Conservation (phyloP, 2,329 filamentous ascomycete genomes). For the Paracorniculantispora psalliotae region DNA sequence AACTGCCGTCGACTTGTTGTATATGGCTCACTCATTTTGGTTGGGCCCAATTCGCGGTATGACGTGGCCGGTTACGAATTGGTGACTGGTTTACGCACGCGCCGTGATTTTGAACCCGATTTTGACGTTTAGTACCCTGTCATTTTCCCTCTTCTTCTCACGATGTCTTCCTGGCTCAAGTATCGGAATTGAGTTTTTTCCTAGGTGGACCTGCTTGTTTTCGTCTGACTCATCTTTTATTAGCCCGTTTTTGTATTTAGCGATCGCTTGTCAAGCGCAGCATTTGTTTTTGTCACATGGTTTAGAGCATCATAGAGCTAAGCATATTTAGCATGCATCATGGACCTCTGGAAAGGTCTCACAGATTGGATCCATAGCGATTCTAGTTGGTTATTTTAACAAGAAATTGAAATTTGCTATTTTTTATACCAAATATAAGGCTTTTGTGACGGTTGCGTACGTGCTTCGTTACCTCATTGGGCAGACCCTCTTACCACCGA, state of each 20-base stretch:
- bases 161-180: not conserved
- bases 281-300: too few species aligned
- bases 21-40: constrained; percentile 42
- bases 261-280: too few species aligned
- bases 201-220: too few species aligned
- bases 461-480: not conserved
- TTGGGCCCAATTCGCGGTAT: constrained; percentile 41
- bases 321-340: too few species aligned
- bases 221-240: too few species aligned
- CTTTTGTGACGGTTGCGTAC: too few species aligned
- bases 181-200: too few species aligned
- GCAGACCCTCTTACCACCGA: not conserved
- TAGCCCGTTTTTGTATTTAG: too few species aligned
- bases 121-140: constrained; percentile 37
- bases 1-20: constrained; percentile 40
- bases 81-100: constrained; percentile 38
- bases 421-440: too few species aligned
- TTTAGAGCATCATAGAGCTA: too few species aligned
- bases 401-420: too few species aligned
- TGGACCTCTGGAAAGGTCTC: not conserved
- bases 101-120: constrained; percentile 36
- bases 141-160: not conserved
- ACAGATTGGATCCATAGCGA: not conserved
- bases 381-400: not conserved
- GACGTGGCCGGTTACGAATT: constrained; percentile 38